Evolutionary conservation across 208 protist genomes (phyloP), one percentile per base, ranked within the genome.

Genomic region (Acanthamoeba sp.): DNA sequence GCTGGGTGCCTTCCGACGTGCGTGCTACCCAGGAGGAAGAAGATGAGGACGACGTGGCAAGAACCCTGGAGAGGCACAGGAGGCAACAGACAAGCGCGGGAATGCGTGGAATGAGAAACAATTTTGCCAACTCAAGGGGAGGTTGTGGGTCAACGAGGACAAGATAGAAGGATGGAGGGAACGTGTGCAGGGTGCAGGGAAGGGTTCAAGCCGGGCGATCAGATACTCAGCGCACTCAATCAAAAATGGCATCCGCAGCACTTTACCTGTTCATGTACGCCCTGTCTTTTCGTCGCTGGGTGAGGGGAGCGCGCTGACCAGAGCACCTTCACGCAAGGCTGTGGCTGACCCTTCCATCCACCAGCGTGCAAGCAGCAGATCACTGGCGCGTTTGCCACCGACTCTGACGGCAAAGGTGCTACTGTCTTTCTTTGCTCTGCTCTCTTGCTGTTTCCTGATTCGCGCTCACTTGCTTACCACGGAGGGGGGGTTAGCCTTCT

Each of bases 341-440:
- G n/a, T n/a, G n/a, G n/a, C n/a, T n/a, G n/a, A n/a, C 42, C 18
- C 45, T 50, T 50, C 45, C 14, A 52, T 27, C 55, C 18, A 27
- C 57, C 57, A 64, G 57, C 57, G 1, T 64, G 57, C 57, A 64
- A 64, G 57, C 57, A 64, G 57, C 57, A 64, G 57, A 64, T 64
- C 57, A 64, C 57, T 5, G 57, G 57, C 57, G 57, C 18, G 24
- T 64, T 64, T 24, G 57, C 57, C 57, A 64, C 57, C 57, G 57
- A 64, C 57, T 24, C 57, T 0, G 27, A 29, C 24, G 57, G 57
- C 57, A 64, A 64, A 9, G 57, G 57, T 64, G 57, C 5, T 1
- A 29, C 27, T 10, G 16, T 16, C 48, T 20, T 18, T 55, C 27
- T 16, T 59, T 64, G 18, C 22, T 7, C 57, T 29, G 9, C 57